Percentiles rank a stretch among this genome's conserved stretches.
Conservation (phyloP, 225 moss, liverwort and hornwort species). For the Neckera pumila region DNA sequence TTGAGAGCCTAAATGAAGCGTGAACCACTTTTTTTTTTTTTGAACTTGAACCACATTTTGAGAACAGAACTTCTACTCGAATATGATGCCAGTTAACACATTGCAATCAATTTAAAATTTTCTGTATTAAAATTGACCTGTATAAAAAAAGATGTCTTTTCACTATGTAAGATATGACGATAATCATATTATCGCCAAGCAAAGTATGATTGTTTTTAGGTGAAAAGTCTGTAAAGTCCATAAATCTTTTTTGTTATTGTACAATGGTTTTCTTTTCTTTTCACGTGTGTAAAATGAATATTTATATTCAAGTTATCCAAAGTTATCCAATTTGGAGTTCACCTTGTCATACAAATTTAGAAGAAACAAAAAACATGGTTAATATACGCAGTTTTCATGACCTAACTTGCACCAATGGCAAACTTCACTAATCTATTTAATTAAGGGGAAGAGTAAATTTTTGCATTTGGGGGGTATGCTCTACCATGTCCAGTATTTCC, state of each 20-base stretch:
- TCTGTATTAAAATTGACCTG: neutral
- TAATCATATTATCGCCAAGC: too few relatives aligned
- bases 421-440: neutral
- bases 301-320: neutral
- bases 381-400: neutral
- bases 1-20: neutral
- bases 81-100: neutral
- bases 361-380: neutral
- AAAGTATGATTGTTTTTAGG: neutral
- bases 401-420: neutral
- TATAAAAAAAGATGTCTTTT: too few relatives aligned
- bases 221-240: neutral
- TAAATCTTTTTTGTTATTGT: neutral
- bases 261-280: neutral
- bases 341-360: neutral
- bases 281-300: neutral
- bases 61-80: neutral
- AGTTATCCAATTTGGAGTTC: neutral
- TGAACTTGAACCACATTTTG: neutral
- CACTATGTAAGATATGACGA: too few relatives aligned
- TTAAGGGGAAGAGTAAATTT: neutral
- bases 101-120: neutral
- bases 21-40: neutral
- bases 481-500: neutral
- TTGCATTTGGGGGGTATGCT: neutral